Conservation (phyloP, 179 eudicot species). For the Amaranthus tricolor region DNA sequence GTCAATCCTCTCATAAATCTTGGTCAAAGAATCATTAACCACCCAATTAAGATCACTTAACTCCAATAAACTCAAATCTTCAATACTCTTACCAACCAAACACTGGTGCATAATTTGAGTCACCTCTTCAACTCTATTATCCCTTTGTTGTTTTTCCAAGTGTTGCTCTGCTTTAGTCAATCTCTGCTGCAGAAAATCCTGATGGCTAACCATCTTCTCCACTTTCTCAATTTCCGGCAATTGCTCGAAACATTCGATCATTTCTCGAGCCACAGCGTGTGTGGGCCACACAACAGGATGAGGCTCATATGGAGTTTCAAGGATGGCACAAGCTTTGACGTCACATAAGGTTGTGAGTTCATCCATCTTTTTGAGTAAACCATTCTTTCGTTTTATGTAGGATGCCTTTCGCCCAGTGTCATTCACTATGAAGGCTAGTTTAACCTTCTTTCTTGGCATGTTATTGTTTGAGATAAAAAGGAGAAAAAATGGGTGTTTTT, state of each 20-base stretch:
- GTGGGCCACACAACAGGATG: conserved; percentile 59
- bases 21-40: conserved; percentile 31
- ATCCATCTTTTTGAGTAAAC: conserved; percentile 56
- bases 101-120: conserved; percentile 34
- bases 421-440: conserved; percentile 51
- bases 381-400: conserved; percentile 58
- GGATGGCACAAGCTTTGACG: conserved; percentile 53
- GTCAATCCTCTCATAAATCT: conserved; percentile 27
- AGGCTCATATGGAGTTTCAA: conserved; percentile 50
- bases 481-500: too few species aligned
- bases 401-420: conserved; percentile 63
- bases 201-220: conserved; percentile 38
- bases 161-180: conserved; percentile 34
- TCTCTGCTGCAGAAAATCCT: conserved; percentile 35
- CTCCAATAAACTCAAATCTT: conserved; percentile 32
- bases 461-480: not conserved
- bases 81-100: conserved; percentile 22
- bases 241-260: conserved; percentile 32
- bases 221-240: conserved; percentile 46
- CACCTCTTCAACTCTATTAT: conserved; percentile 42
- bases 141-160: conserved; percentile 33
- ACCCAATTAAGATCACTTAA: conserved; percentile 43
- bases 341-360: conserved; percentile 58
- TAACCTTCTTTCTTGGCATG: conserved; percentile 73
- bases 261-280: conserved; percentile 24